Conservation (phyloP, 345 rosid genomes). For the Leavenworthia alabamica region DNA sequence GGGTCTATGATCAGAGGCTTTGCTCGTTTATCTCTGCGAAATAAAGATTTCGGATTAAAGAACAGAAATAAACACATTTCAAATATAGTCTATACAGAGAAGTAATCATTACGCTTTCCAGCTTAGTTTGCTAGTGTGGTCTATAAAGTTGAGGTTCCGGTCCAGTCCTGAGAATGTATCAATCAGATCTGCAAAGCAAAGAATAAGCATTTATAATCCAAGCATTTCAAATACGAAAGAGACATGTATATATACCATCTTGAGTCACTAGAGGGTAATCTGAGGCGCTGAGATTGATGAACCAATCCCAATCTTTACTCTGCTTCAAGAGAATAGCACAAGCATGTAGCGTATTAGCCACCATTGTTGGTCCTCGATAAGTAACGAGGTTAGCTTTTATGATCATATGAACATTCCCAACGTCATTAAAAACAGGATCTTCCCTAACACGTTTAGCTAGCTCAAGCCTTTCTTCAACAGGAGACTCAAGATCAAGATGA, state of each 20-base stretch:
- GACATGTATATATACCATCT: constrained; percentile 36
- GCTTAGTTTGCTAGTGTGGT: constrained; percentile 69
- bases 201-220: neutral
- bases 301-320: constrained; percentile 66
- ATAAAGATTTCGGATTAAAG: neutral
- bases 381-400: constrained; percentile 69
- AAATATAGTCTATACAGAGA: neutral
- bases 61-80: neutral
- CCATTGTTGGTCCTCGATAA: constrained; percentile 57
- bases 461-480: constrained; percentile 78
- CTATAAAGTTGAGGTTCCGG: constrained; percentile 58
- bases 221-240: neutral
- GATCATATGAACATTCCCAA: constrained; percentile 80
- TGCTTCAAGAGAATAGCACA: constrained; percentile 54
- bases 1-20: constrained; percentile 97
- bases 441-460: constrained; percentile 65
- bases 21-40: constrained; percentile 76
- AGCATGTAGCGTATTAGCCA: constrained; percentile 63
- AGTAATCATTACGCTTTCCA: constrained; percentile 71
- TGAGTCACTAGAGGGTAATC: constrained; percentile 62
- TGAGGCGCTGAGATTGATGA: no score
- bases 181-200: constrained; percentile 41
- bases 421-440: constrained; percentile 52
- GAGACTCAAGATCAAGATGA: no score
- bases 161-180: constrained; percentile 49